Conservation (phyloP, 352 stramenopile species). For the Phytophthora tentaculata region DNA sequence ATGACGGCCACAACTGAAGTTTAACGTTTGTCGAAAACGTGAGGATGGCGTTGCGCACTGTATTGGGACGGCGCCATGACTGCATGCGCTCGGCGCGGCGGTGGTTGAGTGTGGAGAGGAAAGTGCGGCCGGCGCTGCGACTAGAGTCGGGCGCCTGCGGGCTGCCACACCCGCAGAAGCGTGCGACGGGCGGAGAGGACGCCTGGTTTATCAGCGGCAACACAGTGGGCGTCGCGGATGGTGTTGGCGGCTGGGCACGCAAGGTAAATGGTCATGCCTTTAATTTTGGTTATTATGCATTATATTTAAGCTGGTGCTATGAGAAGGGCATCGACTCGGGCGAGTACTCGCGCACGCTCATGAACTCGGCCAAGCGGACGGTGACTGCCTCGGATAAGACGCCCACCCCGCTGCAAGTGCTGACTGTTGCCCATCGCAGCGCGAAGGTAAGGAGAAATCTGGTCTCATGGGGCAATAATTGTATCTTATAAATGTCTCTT, state of each 20-base stretch:
- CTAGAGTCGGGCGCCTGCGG: conserved; percentile 74
- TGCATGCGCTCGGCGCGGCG: background rate
- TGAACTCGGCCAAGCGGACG: conserved; percentile 52
- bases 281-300: background rate
- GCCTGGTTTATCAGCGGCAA: conserved; percentile 83
- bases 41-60: conserved; percentile 10
- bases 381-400: conserved; percentile 27
- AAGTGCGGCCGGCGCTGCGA: conserved; percentile 37
- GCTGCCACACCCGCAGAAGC: conserved; percentile 87
- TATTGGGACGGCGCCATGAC: background rate
- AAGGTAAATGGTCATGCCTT: conserved; percentile 49
- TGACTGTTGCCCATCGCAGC: conserved; percentile 69
- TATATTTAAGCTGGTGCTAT: background rate
- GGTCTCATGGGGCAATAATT: background rate
- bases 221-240: conserved; percentile 86
- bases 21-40: background rate
- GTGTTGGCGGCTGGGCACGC: conserved; percentile 86
- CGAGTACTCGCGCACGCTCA: conserved; percentile 87
- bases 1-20: background rate
- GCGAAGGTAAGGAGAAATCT: conserved; percentile 47
- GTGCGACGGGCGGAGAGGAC: conserved; percentile 83
- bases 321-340: conserved; percentile 83
- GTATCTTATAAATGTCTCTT: conserved; percentile 8
- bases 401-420: conserved; percentile 69
- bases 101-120: conserved; percentile 30